These are phyloP conservation scores for Solanum clarkiae DNA, from an alignment of 257 asterid genomes.

Conservation along the genomic window DNA sequence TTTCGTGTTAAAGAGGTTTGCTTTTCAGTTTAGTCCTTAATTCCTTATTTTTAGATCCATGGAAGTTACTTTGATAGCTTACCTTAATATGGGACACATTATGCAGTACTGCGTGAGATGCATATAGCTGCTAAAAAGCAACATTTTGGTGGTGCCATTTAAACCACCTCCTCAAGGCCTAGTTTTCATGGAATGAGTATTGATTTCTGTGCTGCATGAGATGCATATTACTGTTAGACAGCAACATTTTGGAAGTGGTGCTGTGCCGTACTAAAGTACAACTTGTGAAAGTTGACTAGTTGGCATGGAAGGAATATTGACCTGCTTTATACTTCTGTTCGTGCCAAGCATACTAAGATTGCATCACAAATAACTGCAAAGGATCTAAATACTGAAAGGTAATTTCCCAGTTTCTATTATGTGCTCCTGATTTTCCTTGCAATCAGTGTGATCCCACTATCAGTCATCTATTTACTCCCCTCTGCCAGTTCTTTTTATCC, in stretches of 20 bases:
- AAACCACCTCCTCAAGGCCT: background rate
- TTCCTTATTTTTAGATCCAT: background rate
- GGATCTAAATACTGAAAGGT: background rate
- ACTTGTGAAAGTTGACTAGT: background rate
- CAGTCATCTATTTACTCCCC: background rate
- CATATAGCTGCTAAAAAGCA: background rate
- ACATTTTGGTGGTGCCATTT: background rate
- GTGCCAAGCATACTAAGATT: background rate
- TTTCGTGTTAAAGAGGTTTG: background rate
- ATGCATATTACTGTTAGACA: background rate
- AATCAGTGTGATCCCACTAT: background rate
- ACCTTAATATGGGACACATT: background rate
- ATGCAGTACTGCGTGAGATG: background rate
- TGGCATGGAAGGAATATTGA: background rate
- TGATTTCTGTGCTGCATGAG: background rate
- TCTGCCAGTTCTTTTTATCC: background rate
- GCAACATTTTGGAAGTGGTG: background rate
- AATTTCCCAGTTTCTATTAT: background rate
- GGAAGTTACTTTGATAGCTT: background rate
- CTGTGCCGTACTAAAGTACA: background rate
- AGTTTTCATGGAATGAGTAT: background rate
- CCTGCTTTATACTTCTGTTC: background rate
- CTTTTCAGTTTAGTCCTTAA: background rate
- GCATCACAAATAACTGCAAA: background rate
- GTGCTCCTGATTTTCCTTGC: background rate